phyloP scores from a whole-genome alignment of 805 yeast genomes.

The Starmerella kuoi region DNA sequence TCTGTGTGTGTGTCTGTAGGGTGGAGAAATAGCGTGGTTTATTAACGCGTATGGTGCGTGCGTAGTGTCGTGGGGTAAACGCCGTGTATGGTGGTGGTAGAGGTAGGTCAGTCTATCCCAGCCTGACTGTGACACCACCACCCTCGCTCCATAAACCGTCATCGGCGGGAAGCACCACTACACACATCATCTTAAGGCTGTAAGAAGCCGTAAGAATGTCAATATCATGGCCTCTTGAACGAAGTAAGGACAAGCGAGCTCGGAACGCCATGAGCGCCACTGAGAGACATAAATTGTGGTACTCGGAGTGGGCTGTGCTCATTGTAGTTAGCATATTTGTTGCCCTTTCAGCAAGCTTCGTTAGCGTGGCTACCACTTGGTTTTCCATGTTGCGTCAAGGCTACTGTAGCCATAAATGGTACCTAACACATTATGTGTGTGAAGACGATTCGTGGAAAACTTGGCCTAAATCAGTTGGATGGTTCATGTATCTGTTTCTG shows the following conservation, averaged over 20 bases:
- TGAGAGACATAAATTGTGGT: conserved; percentile 4
- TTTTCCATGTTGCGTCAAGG: conserved; percentile 65
- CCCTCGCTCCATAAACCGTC: too few species aligned
- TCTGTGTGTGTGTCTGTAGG: too few species aligned
- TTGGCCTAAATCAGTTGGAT: conserved; percentile 24
- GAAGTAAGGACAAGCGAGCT: conserved; percentile 14
- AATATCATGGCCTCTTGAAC: conserved; percentile 20
- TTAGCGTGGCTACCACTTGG: conserved; percentile 74
- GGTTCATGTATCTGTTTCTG: conserved; percentile 31
- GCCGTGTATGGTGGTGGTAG: too few species aligned
- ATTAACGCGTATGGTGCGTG: too few species aligned
- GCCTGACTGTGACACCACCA: too few species aligned
- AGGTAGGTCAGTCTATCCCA: too few species aligned
- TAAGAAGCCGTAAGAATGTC: conserved; percentile 6
- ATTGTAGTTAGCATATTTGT: conserved; percentile 58
- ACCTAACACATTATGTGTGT: conserved; percentile 60
- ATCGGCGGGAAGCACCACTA: too few species aligned
- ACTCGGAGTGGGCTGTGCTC: conserved; percentile 48
- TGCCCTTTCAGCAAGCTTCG: conserved; percentile 66
- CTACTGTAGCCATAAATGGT: conserved; percentile 47
- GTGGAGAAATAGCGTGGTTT: too few species aligned
- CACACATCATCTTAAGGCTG: too few species aligned
- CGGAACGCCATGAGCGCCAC: conserved; percentile 3
- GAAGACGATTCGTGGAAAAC: conserved; percentile 28
- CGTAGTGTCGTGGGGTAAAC: too few species aligned